phyloP scores from a whole-genome alignment of 83 land plant species.

The Diphasiastrum complanatum region DNA sequence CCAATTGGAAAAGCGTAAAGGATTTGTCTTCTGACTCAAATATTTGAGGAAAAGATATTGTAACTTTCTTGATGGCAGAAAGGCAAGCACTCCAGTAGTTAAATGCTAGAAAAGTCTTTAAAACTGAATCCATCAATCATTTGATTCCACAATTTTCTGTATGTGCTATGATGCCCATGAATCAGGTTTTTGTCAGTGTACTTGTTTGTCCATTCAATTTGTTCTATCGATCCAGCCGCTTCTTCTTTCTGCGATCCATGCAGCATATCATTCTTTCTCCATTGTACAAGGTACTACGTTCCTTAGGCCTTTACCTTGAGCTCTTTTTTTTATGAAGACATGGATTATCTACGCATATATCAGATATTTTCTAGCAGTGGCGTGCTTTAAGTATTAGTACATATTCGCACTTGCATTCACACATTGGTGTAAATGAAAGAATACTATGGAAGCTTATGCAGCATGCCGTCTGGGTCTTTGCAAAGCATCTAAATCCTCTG shows the following conservation, averaged over 20 bases:
- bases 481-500: no score
- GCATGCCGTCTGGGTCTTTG: no score
- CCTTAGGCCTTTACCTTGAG: not conserved
- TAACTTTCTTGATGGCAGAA: no score
- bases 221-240: constrained; percentile 77
- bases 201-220: constrained; percentile 75
- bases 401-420: no score
- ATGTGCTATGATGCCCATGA: not conserved
- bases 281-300: constrained; percentile 58
- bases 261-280: constrained; percentile 76
- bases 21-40: not conserved
- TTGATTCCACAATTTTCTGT: not conserved
- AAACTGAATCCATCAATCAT: not conserved
- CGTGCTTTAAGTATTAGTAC: no score
- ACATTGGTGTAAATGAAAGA: no score
- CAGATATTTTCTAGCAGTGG: no score
- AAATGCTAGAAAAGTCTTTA: not conserved
- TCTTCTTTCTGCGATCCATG: constrained; percentile 56
- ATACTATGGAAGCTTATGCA: no score
- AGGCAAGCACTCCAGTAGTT: no score
- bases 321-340: no score
- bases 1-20: not conserved
- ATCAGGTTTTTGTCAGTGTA: constrained; percentile 45
- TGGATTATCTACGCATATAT: no score
- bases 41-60: not conserved